phyloP scores from a whole-genome alignment of 108 stramenopile species.

The Mayamaea pseudoterrestris region DNA sequence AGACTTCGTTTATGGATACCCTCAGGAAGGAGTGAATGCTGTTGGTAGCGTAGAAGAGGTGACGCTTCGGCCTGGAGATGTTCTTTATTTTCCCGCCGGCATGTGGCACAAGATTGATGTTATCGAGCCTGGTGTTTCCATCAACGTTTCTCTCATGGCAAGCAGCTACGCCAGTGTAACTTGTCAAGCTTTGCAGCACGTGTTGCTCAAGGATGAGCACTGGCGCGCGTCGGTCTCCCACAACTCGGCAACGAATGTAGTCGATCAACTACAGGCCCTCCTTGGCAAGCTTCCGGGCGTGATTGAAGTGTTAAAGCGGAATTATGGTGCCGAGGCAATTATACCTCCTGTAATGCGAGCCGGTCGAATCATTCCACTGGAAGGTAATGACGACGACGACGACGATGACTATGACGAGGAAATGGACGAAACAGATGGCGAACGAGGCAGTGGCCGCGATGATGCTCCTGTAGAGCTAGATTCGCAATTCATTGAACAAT shows the following conservation, averaged over 20 bases:
- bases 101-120: conserved; percentile 88
- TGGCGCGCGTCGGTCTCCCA: conserved; percentile 46
- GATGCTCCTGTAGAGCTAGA: conserved; percentile 8
- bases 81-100: conserved; percentile 82
- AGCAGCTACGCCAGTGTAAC: conserved; percentile 64
- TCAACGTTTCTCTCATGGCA: conserved; percentile 83
- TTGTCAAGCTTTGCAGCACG: conserved; percentile 57
- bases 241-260: not conserved
- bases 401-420: conserved; percentile 16
- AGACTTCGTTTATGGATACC: conserved; percentile 35
- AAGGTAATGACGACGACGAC: not conserved
- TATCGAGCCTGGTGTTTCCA: conserved; percentile 63
- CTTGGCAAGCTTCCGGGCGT: conserved; percentile 29
- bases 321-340: not conserved
- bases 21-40: conserved; percentile 35
- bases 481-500: conserved; percentile 1
- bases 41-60: conserved; percentile 34
- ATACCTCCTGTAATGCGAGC: not conserved
- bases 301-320: conserved; percentile 16
- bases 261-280: conserved; percentile 28
- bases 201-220: conserved; percentile 38
- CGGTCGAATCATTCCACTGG: not conserved
- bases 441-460: not conserved
- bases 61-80: conserved; percentile 68
- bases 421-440: conserved; percentile 8